These are phyloP conservation scores for Trametes gibbosa DNA, from an alignment of 768 basidiomycete species.

Conservation along the genomic window DNA sequence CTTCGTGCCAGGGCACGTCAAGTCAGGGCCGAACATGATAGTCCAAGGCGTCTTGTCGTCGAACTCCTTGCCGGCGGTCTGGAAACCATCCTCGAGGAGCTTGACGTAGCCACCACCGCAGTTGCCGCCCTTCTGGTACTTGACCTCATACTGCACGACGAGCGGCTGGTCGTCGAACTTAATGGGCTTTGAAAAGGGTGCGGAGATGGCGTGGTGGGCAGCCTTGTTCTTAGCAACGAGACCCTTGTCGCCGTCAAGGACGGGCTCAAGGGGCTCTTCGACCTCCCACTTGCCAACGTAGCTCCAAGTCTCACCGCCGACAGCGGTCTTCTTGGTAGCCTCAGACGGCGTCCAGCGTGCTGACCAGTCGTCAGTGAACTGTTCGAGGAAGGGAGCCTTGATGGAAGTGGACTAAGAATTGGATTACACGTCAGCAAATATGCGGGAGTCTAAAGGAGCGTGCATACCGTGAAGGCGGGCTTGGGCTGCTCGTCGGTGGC, in stretches of 20 bases:
- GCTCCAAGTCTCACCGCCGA: slow-evolving; percentile 93
- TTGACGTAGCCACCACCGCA: slow-evolving; percentile 99
- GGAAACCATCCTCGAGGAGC: slow-evolving; percentile 91
- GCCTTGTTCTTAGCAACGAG: slow-evolving; percentile 97
- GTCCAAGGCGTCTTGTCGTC: slow-evolving; percentile 93
- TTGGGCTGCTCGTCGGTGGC: slow-evolving; percentile 60
- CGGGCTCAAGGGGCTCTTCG: slow-evolving; percentile 76
- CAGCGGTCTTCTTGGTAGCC: slow-evolving; percentile 97
- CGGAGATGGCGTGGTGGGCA: slow-evolving; percentile 97
- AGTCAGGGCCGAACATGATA: slow-evolving; percentile 97
- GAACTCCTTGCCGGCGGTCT: slow-evolving; percentile 90
- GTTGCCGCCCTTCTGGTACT: slow-evolving; percentile 98
- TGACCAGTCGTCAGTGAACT: slow-evolving; percentile 90
- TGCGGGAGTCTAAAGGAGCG: neutral
- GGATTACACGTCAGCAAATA: slow-evolving; percentile 3
- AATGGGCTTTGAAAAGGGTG: slow-evolving; percentile 75
- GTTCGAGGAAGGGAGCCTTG: slow-evolving; percentile 91
- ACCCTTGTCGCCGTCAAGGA: slow-evolving; percentile 84
- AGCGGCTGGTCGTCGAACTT: slow-evolving; percentile 83
- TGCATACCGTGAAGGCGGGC: slow-evolving; percentile 65
- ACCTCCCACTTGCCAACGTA: slow-evolving; percentile 98
- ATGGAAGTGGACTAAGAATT: slow-evolving; percentile 63
- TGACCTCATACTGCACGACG: slow-evolving; percentile 98
- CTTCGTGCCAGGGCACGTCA: slow-evolving; percentile 91
- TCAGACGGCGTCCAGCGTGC: slow-evolving; percentile 95